Base-by-base conservation (phyloP, 1,284 basidiomycete species). In the Cutaneotrichosporon sp. region DNA sequence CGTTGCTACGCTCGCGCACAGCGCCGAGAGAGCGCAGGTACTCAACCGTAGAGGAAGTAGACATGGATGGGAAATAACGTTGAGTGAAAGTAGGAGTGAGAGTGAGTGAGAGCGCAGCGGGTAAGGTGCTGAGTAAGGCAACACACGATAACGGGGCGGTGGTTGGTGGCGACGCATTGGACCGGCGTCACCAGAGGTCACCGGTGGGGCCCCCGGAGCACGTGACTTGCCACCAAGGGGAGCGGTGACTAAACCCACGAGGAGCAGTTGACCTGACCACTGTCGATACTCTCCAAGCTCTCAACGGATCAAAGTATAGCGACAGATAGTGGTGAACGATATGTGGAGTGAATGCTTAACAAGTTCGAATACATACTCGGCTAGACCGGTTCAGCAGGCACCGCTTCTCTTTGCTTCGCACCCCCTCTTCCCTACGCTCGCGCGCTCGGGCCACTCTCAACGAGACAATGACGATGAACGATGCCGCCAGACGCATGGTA, bases 21-120 rank as follows among this genome's bases (percentile, higher is more conserved):
- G 92, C 86, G 18, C 90, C 89, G 0, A 97, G 85, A 0, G 92
- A 93, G 56, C 91, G 88, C 56, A 97, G 86, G 76, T 96, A 95
- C 5, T 62, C 34, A 4, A 66, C 58, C 2, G 58, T 63, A 49
- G 22, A 7, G 13, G 50, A 52, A 8, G 50, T 10, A 5, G 31
- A 10, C 30, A 31, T 53, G 30, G 30, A 21, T 32, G 51, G 26
- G 11, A 4, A 18, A 16, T 26, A 21, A 40, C 14, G 56, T 31
- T 31, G 34, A 36, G 5, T 36, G 34, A n/a, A 26, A 51, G 21
- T 26, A 26, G 34, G 46, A 16, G 46, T 16, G 31, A 56, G 55
- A 56, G 55, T 51, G 49, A 31, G 10, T 6, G 49, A 22, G 30
- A 26, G 18, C 2, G 49, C 26, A 50, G 21, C 18, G 40, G 40